These are phyloP conservation scores for Gaultheria prostrata DNA, from an alignment of 148 eudicot species.

Conservation along the genomic window DNA sequence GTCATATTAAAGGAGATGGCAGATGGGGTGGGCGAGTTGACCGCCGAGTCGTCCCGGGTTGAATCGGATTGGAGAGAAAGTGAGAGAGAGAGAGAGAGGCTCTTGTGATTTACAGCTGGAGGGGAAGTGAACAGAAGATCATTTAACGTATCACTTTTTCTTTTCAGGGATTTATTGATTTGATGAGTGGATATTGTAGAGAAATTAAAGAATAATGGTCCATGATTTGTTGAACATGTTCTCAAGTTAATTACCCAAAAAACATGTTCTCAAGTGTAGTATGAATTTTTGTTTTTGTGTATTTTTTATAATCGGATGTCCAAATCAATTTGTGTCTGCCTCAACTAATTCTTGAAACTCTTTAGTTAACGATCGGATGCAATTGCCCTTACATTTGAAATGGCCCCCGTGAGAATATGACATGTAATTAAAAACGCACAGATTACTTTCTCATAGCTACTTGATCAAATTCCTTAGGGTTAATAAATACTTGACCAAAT, in stretches of 20 bases:
- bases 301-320: not conserved
- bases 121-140: not conserved
- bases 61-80: slow-evolving; percentile 29
- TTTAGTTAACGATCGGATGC: too few relatives aligned
- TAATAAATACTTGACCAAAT: too few relatives aligned
- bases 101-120: not conserved
- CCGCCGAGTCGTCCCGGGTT: slow-evolving; percentile 68
- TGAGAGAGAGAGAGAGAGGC: not conserved
- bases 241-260: too few relatives aligned
- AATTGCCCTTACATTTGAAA: too few relatives aligned
- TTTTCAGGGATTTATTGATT: not conserved
- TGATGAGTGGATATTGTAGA: slow-evolving; percentile 21
- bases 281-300: not conserved
- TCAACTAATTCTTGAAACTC: too few relatives aligned
- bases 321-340: too few relatives aligned
- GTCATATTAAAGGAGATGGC: slow-evolving; percentile 44
- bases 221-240: not conserved
- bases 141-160: not conserved
- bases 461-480: too few relatives aligned
- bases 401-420: too few relatives aligned
- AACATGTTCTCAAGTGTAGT: too few relatives aligned
- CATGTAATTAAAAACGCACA: too few relatives aligned
- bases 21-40: slow-evolving; percentile 29
- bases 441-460: too few relatives aligned
- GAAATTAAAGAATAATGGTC: slow-evolving; percentile 9